Conservation (phyloP, 805 yeast species). For the Vanderwaltozyma verrucispora region DNA sequence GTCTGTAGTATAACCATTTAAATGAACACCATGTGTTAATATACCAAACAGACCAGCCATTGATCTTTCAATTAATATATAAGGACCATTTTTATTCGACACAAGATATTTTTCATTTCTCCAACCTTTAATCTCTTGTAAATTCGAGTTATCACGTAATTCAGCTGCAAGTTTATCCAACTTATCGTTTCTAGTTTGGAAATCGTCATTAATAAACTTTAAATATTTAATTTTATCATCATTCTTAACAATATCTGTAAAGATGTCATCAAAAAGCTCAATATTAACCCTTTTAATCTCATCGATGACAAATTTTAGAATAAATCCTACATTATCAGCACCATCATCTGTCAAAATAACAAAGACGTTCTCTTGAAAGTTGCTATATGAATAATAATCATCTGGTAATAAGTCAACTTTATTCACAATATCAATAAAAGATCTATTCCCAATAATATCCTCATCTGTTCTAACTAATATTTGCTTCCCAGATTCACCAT, state of each 20-base stretch:
- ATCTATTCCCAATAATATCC: conserved; percentile 13
- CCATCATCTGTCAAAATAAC: conserved; percentile 31
- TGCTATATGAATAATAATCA: conserved; percentile 9
- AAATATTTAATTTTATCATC: conserved; percentile 18
- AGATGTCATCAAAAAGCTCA: conserved; percentile 9
- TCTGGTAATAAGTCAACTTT: conserved; percentile 23
- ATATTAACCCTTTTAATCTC: conserved; percentile 20
- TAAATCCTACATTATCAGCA: conserved; percentile 29
- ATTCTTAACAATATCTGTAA: conserved; percentile 24
- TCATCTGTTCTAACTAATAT: conserved; percentile 16
- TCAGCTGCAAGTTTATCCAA: conserved; percentile 35
- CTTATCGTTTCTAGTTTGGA: conserved; percentile 28
- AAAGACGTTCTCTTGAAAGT: conserved; percentile 23
- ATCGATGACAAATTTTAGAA: conserved; percentile 28
- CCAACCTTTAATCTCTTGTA: conserved; percentile 55
- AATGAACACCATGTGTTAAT: conserved; percentile 81
- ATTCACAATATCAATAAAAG: conserved; percentile 20
- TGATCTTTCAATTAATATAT: conserved; percentile 69
- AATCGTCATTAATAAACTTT: conserved; percentile 21
- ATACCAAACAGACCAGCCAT: conserved; percentile 76
- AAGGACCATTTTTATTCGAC: conserved; percentile 44
- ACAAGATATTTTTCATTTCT: conserved; percentile 73
- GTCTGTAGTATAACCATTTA: conserved; percentile 64
- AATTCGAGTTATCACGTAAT: conserved; percentile 29
- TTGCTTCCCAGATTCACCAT: conserved; percentile 8